Evolutionary conservation across 768 basidiomycete species (phyloP), one percentile per base, ranked within the genome.

Genomic region (Lentinula detonsa): DNA sequence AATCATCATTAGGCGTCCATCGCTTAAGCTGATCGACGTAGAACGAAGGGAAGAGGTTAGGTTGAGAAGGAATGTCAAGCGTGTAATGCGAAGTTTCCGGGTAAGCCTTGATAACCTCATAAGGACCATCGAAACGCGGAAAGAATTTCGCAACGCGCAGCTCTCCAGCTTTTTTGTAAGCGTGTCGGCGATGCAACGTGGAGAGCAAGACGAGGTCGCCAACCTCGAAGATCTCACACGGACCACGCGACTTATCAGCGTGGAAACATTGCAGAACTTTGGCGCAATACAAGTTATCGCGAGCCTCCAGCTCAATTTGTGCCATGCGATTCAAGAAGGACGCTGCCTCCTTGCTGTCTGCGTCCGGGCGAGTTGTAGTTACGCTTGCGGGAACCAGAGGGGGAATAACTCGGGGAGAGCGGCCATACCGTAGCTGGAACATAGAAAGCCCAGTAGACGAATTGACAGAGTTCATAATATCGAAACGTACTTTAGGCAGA

Each of bases 81-180:
- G 62, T 65, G 21, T 69, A 69, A 0, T 54, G 49, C 8, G 58
- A 63, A 0, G 49, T 55, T 3, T 48, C 42, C 0, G 59, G 63
- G 15, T 63, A 57, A 1, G 71, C 68, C 0, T 62, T 45, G 0
- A 45, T 40, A 13, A 78, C 40, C 1, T 8, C 23, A 50, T 72
- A 71, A 0, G 70, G 71, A 0, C 75, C 69, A 55, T 79, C 73
- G 16, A 61, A 76, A 0, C 71, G 59, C 0, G 76, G 74, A 69
- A 81, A 74, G 57, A 80, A 79, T 53, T 82, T 81, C 0, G 75
- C 76, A 0, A 74, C 75, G 0, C 69, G 64, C 3, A 70, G 66
- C 2, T 70, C 65, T 0, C 72, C 74, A 16, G 62, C 59, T 0
- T 66, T 18, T 37, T 69, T 70, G 62, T 76, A 79, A 1, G 75